Evolutionary conservation across 83 land plant genomes (phyloP), one percentile per base, ranked within the genome.

Genomic region (Isoetes engelmannii): DNA sequence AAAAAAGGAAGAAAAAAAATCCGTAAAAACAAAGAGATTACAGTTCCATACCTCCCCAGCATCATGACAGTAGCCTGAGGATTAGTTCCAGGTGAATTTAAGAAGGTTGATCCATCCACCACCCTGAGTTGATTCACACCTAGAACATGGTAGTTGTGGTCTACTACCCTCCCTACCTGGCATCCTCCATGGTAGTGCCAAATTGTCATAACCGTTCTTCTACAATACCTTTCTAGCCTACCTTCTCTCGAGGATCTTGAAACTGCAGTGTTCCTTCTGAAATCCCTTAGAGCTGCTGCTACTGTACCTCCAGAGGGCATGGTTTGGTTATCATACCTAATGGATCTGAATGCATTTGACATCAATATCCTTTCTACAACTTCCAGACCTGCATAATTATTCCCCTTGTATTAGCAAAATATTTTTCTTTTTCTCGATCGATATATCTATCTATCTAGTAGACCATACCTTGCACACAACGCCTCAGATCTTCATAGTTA

Each of bases 61-160:
- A 77, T 77, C 81, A 78, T 78, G 12, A 69, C 73, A 63, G 81
- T 78, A 19, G 81, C 81, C 67, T 78, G 81, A 13, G 75, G 75
- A 41, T 73, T 73, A 45, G 75, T 51, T 17, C 75, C 75, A 5
- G 75, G 71, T 3, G 75, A 65, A 4, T 9, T 21, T n/a, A 45
- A 12, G 59, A 73, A 73, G 9, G 75, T 73, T 5, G 75, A 73
- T 55, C 75, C 75, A 51, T 73, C 75, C n/a, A 73, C 51, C 4
- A 73, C 75, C 44, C 75, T 69, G 7, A 73, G 75, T 9, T 69
- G 28, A 46, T 66, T 47, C 45, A 73, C 75, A 19, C 75, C 75
- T 12, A 20, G 20, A 5, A 73, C 70, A 4, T 61, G 69, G 10
- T 73, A 73, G 13, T n/a, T 47, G 13, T 17, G 28, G 47, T 73